Percentiles rank a stretch among this genome's conserved stretches.
Conservation (phyloP, 2,329 filamentous ascomycete species). For the Ophiostoma piceae region DNA sequence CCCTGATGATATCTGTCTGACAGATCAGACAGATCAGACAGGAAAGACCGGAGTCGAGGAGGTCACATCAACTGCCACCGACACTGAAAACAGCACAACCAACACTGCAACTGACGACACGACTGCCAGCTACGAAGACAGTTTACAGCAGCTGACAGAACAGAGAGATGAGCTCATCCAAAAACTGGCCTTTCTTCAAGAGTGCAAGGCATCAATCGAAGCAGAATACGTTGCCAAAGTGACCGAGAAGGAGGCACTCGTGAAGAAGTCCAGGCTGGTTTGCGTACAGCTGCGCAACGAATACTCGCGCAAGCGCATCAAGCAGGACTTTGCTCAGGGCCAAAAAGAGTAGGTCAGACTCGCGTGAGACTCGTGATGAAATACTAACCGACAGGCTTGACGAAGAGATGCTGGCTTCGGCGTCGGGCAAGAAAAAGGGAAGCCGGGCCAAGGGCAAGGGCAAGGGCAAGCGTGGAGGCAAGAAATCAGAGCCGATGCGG, state of each 20-base stretch:
- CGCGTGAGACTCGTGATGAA: neutral
- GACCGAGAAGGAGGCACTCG: neutral
- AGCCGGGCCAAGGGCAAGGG: neutral
- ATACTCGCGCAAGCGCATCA: neutral
- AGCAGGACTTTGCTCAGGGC: neutral
- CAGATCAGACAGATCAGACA: neutral
- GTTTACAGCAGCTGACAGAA: neutral
- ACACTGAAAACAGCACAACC: neutral
- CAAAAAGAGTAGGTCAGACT: neutral
- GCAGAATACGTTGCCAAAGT: neutral
- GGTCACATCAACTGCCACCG: neutral
- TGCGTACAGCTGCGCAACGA: neutral
- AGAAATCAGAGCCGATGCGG: neutral
- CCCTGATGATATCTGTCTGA: neutral
- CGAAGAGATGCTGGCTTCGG: neutral
- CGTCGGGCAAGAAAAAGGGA: neutral
- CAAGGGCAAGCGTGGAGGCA: neutral
- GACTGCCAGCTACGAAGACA: neutral
- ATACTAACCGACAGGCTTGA: neutral
- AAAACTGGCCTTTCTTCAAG: neutral
- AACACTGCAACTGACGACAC: neutral
- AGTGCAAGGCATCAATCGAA: neutral
- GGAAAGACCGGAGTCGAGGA: neutral
- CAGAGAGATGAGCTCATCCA: neutral
- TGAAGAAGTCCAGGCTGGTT: neutral